Conservation (phyloP, 2,329 filamentous ascomycete species). For the Fusarium hainanense region DNA sequence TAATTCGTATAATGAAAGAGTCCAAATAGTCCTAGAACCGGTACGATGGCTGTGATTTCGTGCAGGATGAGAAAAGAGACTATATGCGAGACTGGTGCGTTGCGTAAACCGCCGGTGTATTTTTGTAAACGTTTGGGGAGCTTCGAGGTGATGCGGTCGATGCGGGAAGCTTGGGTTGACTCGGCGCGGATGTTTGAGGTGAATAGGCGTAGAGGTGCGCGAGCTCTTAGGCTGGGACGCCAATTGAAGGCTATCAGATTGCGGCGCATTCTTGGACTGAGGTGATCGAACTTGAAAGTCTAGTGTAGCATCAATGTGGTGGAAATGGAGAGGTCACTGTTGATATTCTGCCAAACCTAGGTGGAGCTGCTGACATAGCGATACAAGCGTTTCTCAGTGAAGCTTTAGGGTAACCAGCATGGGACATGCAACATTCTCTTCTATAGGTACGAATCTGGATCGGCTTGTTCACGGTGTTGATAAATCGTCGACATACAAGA, state of each 20-base stretch:
- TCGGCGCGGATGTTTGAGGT: constrained; percentile 30
- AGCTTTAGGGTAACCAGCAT: constrained; percentile 26
- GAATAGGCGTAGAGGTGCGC: constrained; percentile 11
- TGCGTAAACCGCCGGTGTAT: constrained; percentile 76
- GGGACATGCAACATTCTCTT: background rate
- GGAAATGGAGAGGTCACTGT: background rate
- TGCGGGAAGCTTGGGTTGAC: constrained; percentile 52
- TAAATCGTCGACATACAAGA: no score
- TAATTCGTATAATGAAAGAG: constrained; percentile 84
- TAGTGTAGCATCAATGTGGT: background rate
- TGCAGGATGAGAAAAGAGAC: constrained; percentile 90
- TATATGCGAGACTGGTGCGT: constrained; percentile 84
- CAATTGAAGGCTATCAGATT: constrained; percentile 38
- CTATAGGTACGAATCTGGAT: background rate
- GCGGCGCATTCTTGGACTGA: constrained; percentile 42
- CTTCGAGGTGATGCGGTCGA: constrained; percentile 60
- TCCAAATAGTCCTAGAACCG: constrained; percentile 78
- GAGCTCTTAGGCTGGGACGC: constrained; percentile 32
- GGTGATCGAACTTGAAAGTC: background rate
- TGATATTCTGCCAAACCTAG: background rate
- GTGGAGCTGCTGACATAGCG: constrained; percentile 32
- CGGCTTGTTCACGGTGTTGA: background rate
- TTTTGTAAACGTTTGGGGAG: constrained; percentile 75
- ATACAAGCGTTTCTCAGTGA: background rate
- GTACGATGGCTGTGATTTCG: constrained; percentile 88